These are phyloP conservation scores for Xeromyces bisporus DNA, from an alignment of 495 filamentous ascomycete species.

Conservation along the genomic window DNA sequence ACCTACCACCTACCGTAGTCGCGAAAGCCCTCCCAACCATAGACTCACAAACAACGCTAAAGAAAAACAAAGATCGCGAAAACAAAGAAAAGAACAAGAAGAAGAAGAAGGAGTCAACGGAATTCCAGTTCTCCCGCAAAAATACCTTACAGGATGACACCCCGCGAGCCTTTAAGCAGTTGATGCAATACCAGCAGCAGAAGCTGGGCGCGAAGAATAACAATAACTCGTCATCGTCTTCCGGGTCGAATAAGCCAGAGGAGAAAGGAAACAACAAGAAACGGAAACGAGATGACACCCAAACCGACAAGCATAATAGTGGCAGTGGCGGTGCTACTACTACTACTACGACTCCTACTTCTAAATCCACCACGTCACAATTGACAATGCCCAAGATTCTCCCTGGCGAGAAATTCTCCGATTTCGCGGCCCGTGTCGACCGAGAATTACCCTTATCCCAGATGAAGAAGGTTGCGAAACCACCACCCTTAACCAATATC, in stretches of 20 bases:
- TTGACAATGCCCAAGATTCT: constrained; percentile 45
- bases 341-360: constrained; percentile 11
- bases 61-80: constrained; percentile 7
- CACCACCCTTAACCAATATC: constrained; percentile 9
- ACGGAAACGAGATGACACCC: constrained; percentile 16
- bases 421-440: constrained; percentile 75
- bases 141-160: constrained; percentile 50
- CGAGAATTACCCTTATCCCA: constrained; percentile 60
- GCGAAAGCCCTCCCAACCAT: constrained; percentile 52
- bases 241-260: constrained; percentile 8
- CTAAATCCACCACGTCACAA: not conserved
- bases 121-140: constrained; percentile 33
- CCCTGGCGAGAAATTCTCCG: constrained; percentile 64
- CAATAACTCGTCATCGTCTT: too few species aligned
- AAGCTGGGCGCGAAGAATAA: not conserved
- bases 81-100: constrained; percentile 26
- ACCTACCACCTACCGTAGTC: constrained; percentile 57
- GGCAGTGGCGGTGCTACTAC: not conserved
- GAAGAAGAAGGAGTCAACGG: constrained; percentile 19
- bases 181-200: constrained; percentile 47
- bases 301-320: constrained; percentile 2
- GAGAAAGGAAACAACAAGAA: constrained; percentile 32
- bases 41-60: constrained; percentile 8
- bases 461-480: constrained; percentile 27
- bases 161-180: constrained; percentile 64